Base-by-base conservation (phyloP, 768 basidiomycete genomes). In the Hericium erinaceus region DNA sequence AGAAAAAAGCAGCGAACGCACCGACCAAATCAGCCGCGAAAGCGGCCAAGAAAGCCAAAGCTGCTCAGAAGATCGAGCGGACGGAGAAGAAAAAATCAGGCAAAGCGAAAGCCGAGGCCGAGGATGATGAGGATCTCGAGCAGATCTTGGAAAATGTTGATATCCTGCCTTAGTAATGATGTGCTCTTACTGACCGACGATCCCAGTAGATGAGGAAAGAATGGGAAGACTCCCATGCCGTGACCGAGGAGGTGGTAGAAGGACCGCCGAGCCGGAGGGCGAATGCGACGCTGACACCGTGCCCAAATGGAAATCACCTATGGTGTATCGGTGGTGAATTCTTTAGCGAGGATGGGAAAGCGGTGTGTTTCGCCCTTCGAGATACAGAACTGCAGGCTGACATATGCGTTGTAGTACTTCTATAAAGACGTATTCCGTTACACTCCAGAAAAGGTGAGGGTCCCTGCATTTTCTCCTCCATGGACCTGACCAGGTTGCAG, bases 391-490 rank as follows among this genome's bases (percentile, higher is more conserved):
- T n/a, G n/a, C n/a, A n/a, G n/a, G n/a, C 33, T 33, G 9, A 33
- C 9, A 8, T 10, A 33, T 33, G 0, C 33, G 33, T 10, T 20
- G 3, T 52, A 90, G 87, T 81, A 91, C 67, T 91, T 92, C 70
- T 93, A 92, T 71, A 89, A 86, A 62, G 92, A 94, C 63, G 83
- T 92, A 0, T 94, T 86, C 69, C 77, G 93, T 20, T 95, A 95
- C 69, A 79, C 85, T 0, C 89, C 92, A 0, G 89, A 91, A 39
- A 92, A 92, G 75, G 83, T 81, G 38, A 15, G 69, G 59, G 13
- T 39, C 33, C 41, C 39, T 16, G 41, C 2, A 22, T 26, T 18
- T 12, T 18, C 2, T 18, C 12, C 3, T 15, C 1, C 7, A 15
- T 6, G 38, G 2, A 28, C 33, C 16, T 12, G 2, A 24, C n/a